Base-by-base conservation (phyloP, 495 filamentous ascomycete species). In the Neurospora sp. region DNA sequence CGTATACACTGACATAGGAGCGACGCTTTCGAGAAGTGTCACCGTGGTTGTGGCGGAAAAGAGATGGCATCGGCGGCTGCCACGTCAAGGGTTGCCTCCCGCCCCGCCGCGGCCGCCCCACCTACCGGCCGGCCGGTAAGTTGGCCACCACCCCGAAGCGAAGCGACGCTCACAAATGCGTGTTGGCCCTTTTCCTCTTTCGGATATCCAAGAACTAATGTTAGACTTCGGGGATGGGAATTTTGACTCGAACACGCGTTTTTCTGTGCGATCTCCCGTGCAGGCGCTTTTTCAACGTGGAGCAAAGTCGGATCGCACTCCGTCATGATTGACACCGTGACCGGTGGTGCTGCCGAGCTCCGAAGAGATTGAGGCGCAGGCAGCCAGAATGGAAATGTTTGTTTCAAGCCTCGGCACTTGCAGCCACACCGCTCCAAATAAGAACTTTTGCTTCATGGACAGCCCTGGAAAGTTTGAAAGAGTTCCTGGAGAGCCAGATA, bases 41-140 rank as follows among this genome's bases (percentile, higher is more conserved):
- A 34, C 54, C 54, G 54, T 62, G 24, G 54, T 31, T 62, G 54
- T 62, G 54, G 54, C 54, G 28, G 54, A 62, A 62, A 62, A 34
- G 21, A 62, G 54, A 62, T 34, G 28, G 54, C 54, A 62, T 34
- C 54, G 54, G 54, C 28, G 71, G 43, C 39, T 71, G 73, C 69
- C 73, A 74, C 73, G 73, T 74, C 73, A 74, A 74, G 28, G 73
- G 73, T 69, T 74, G 73, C 73, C 73, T 74, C 72, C 73, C 70
- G 69, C 69, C 21, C 37, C 48, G 42, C 43, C 31, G 54, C n/a
- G 28, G 31, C 70, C 19, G 70, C 36, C 69, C 69, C 69, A 37
- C 38, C 19, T 70, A 37, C 69, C 38, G 69, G 69, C 39, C 69
- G n/a, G n/a, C 36, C 34, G 36, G 34, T 45, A 70, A 39, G n/a